Percentiles rank a stretch among this genome's conserved stretches.
Evolutionary conservation across 345 rosid species (phyloP).

Genomic region (Melaleuca alternifolia): DNA sequence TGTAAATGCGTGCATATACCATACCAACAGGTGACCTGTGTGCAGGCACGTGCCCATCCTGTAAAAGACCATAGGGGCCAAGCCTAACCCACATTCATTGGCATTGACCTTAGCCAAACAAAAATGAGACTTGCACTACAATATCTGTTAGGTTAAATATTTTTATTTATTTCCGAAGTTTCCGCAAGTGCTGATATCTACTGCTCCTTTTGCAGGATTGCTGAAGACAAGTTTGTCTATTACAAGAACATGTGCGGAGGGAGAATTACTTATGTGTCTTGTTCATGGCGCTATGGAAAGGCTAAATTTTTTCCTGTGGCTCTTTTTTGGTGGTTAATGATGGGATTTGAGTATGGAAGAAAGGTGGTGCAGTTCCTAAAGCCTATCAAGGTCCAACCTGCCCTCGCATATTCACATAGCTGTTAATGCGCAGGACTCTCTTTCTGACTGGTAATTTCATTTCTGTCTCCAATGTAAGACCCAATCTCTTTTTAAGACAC

Average conservation of each 20-base stretch:
- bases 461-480: neutral
- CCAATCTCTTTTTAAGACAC: neutral
- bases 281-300: slow-evolving; percentile 17
- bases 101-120: neutral
- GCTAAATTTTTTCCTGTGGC: slow-evolving; percentile 36
- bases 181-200: neutral
- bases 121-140: neutral
- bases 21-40: neutral
- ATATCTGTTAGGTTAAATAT: neutral
- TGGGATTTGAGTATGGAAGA: slow-evolving; percentile 37
- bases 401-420: slow-evolving; percentile 24
- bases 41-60: neutral
- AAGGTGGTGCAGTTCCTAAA: slow-evolving; percentile 31
- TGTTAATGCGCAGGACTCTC: neutral
- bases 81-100: neutral
- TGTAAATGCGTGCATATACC: no score
- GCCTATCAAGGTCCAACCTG: slow-evolving; percentile 42
- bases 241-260: slow-evolving; percentile 12
- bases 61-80: neutral
- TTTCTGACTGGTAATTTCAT: neutral
- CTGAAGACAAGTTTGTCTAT: slow-evolving; percentile 14
- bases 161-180: neutral
- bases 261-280: slow-evolving; percentile 14
- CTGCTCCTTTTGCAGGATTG: slow-evolving; percentile 21
- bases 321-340: slow-evolving; percentile 43